Base-by-base conservation (phyloP, 352 stramenopile genomes). In the Pythium sp. region DNA sequence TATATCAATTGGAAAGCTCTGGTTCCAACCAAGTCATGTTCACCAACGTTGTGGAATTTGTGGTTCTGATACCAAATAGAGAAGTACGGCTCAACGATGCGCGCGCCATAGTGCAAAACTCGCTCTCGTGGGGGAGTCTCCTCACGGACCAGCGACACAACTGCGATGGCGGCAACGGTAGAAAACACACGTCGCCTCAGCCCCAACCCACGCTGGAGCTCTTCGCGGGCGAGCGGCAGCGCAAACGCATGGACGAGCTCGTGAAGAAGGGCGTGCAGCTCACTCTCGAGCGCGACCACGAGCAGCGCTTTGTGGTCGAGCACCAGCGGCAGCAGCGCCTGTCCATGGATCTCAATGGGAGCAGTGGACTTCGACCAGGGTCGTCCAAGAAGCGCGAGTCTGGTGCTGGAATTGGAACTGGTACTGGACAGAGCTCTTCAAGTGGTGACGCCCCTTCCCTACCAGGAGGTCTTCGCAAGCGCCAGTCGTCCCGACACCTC, bases 51-150 rank as follows among this genome's bases (percentile, higher is more conserved):
- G 30, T 32, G 30, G 30, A 32, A 32, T 32, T 43, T 43, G 36
- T 47, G 6, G 9, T 20, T 8, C 6, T 47, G 15, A 47, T n/a
- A 47, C 15, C 41, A 47, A 47, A 47, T n/a, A 47, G 79, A 38
- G 75, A 90, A 68, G 79, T 92, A 7, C 82, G 82, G 38, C 65
- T 92, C 34, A 81, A 89, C 55, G 84, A 93, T 64, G 86, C 84
- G 6, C 80, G 82, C 6, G 84, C 82, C 3, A 93, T 94, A 51
- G 82, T 93, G 0, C 86, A 94, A 58, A 82, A 74, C 56, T 79
- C 75, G 0, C 66, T 76, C 22, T 80, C 69, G 11, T 85, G 83
- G 77, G 69, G 70, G 24, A 69, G 34, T 43, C 55, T 78, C 43
- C 49, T 82, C 6, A 36, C 41, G 0, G 72, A 80, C 32, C 56